Evolutionary conservation across 352 stramenopile species (phyloP).

Genomic region (Phytopythium sindhum): DNA sequence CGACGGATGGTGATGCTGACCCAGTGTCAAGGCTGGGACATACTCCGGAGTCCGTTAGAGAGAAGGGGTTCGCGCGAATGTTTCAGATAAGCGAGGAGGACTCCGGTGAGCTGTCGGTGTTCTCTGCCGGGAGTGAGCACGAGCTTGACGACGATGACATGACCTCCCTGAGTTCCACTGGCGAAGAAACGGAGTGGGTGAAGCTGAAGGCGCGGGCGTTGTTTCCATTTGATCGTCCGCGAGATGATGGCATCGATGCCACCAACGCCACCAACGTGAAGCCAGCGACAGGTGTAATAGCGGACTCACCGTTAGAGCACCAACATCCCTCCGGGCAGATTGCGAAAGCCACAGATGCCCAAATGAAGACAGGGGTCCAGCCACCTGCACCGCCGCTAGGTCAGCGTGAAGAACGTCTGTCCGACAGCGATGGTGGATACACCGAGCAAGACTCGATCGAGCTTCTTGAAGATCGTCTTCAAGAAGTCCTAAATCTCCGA

Average conservation of each 20-base stretch:
- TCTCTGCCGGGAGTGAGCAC: constrained; percentile 34
- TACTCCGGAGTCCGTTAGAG: not conserved
- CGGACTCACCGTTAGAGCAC: not conserved
- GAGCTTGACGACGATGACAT: constrained; percentile 2
- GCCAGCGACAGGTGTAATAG: not conserved
- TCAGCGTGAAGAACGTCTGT: not conserved
- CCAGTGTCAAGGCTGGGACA: no score
- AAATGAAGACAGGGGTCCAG: not conserved
- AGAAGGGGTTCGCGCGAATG: constrained; percentile 38
- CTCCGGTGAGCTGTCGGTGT: constrained; percentile 29
- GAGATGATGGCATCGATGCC: not conserved
- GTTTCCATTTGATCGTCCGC: not conserved
- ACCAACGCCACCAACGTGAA: not conserved
- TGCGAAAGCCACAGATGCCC: not conserved
- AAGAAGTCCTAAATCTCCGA: constrained; percentile 31
- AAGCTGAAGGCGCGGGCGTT: not conserved
- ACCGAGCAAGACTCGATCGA: constrained; percentile 16
- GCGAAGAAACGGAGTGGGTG: not conserved
- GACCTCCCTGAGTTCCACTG: not conserved
- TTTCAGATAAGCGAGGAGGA: constrained; percentile 39
- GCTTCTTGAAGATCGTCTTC: constrained; percentile 24
- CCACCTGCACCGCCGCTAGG: not conserved
- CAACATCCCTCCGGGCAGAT: not conserved
- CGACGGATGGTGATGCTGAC: not conserved
- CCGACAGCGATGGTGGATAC: not conserved